phyloP scores from a whole-genome alignment of 1,284 basidiomycete species.

The Irpex rosettiformis region DNA sequence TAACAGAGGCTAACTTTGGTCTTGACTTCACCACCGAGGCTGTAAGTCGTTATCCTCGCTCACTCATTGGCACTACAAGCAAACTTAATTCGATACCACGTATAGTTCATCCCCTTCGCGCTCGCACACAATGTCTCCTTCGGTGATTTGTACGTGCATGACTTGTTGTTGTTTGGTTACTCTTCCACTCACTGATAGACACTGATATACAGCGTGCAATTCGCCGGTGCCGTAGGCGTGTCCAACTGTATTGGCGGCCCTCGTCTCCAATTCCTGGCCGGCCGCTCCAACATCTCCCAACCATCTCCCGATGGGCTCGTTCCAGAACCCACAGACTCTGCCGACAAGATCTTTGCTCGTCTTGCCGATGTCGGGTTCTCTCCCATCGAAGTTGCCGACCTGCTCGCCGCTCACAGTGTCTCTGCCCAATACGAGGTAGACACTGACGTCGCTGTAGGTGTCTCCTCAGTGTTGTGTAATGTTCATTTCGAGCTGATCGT shows the following conservation, averaged over 20 bases:
- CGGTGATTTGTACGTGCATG: constrained; percentile 26
- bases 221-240: constrained; percentile 27
- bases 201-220: constrained; percentile 22
- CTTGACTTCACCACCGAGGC: not conserved
- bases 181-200: too few relatives aligned
- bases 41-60: not conserved
- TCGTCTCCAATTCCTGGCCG: constrained; percentile 23
- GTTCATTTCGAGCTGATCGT: constrained; percentile 22
- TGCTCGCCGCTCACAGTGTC: constrained; percentile 21
- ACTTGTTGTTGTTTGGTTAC: not conserved
- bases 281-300: constrained; percentile 20
- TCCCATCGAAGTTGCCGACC: constrained; percentile 24
- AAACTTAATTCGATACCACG: not conserved
- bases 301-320: constrained; percentile 23
- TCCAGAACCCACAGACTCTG: constrained; percentile 24
- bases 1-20: not conserved
- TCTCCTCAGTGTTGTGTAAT: constrained; percentile 26
- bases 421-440: not conserved
- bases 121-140: constrained; percentile 24
- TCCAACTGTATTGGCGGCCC: constrained; percentile 28
- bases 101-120: constrained; percentile 14
- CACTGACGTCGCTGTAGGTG: not conserved
- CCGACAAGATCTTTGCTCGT: constrained; percentile 28
- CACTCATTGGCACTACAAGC: not conserved
- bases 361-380: constrained; percentile 23